Conservation (phyloP, 139 green algal genomes). For the Marvania coccoides region DNA sequence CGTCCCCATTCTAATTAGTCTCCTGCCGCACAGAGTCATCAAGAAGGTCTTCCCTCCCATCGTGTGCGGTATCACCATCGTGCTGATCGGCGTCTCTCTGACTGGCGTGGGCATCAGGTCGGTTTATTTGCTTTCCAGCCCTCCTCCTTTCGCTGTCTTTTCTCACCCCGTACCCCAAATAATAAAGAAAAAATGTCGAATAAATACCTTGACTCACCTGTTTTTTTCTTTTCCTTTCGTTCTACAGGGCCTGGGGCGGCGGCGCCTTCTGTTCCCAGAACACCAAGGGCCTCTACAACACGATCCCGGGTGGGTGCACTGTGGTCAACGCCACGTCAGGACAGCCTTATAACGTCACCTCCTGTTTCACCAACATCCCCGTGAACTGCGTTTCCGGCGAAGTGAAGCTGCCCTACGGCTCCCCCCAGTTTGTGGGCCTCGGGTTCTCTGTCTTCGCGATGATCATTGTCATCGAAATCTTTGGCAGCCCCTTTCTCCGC, state of each 20-base stretch:
- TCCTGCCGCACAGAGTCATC: constrained; percentile 46
- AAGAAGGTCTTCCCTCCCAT: constrained; percentile 48
- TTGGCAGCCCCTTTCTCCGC: constrained; percentile 62
- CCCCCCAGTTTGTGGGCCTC: constrained; percentile 42
- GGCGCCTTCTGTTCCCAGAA: constrained; percentile 58
- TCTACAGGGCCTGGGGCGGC: too few relatives aligned
- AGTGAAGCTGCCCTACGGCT: constrained; percentile 49
- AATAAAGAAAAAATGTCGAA: too few relatives aligned
- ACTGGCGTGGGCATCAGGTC: constrained; percentile 45
- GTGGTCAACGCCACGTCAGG: constrained; percentile 5
- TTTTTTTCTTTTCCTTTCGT: too few relatives aligned
- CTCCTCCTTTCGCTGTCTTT: too few relatives aligned
- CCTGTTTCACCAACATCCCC: not conserved
- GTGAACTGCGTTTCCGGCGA: constrained; percentile 39
- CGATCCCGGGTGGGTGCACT: constrained; percentile 1
- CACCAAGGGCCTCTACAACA: constrained; percentile 5
- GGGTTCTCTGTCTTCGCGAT: constrained; percentile 12
- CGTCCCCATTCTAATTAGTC: constrained; percentile 44
- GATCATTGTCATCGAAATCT: constrained; percentile 15
- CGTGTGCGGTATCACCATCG: constrained; percentile 36
- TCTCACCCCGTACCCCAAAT: too few relatives aligned
- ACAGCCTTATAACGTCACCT: not conserved
- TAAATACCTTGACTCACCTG: too few relatives aligned
- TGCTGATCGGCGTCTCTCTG: constrained; percentile 58
- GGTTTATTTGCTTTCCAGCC: too few relatives aligned